Base-by-base conservation (phyloP, 139 green algal species). In the Picochlorum sp. region DNA sequence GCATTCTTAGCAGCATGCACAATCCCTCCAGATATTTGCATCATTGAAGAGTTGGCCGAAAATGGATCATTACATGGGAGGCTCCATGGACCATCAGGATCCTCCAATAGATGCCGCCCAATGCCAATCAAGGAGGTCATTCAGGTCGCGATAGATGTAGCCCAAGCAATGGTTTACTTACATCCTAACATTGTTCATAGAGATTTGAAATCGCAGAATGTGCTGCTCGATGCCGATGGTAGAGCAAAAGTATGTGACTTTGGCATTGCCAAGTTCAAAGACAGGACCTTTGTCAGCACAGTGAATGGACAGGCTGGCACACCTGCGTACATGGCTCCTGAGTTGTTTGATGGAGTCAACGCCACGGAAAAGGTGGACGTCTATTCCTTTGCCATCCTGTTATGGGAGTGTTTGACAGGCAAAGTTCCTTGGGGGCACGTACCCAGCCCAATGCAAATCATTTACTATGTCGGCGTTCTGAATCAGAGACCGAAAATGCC, bases 171-270 rank as follows among this genome's bases (percentile, higher is more conserved):
- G 82, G 58, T 64, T 21, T 87, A 91, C 67, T 69, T 95, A 67
- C 86, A 95, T 64, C 62, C 70, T 10, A 38, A 66, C 18, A 67
- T 83, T 16, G 69, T 83, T 28, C 74, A 84, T 69, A 58, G 75
- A 1, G 75, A 77, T 60, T 47, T 82, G 37, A 75, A 74, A 49
- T 45, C 69, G 4, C 58, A 79, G 57, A 91, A 91, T 45, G 80
- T 92, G 31, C 72, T 93, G 61, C 75, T 92, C 55, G 75, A 85
- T 52, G 44, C 18, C 4, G 49, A 72, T 1, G 80, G 78, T 0
- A 54, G 77, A 0, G 83, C 83, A 8, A 85, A 86, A 63, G 82
- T 92, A 23, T 86, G 74, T 65, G 82, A 88, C 67, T 88, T 88
- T 83, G 82, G 72, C 63, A 80, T 80, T 59, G 62, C 81, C 50